Evolutionary conservation across 108 stramenopile species (phyloP), one percentile per base, ranked within the genome.

Genomic region (Stephanodiscus minutulus): DNA sequence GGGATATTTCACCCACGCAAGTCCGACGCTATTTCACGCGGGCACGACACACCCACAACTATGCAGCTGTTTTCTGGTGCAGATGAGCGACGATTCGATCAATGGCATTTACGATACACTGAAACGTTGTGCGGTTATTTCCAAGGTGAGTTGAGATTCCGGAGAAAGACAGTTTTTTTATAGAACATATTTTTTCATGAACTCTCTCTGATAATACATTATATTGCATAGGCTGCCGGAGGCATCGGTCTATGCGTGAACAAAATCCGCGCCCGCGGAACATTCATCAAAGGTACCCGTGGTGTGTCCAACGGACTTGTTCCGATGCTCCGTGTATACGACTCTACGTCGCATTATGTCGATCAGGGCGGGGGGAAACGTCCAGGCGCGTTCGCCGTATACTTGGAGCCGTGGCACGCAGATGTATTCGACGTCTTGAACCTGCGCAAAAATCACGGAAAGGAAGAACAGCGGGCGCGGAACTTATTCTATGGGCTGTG

Each of bases 291-390:
- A 57, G 98, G 98, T 15, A 96, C 98, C 8, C 88, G 96, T 60
- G 98, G 98, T 13, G 84, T 84, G 3, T 95, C 95, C 13, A 98
- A 97, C 77, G 98, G 98, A 7, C 77, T 99, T 46, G 96, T 99
- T n/a, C 98, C 98, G 17, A 98, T 99, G 97, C 89, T 99, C n/a
- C 90, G 97, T 12, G 97, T 99, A 7, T 99, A 91, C 67, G 97
- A 99, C 84, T 92, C 91, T 31, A 99, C 97, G 25, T 92, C 95
- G 11, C 85, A 97, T 39, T 98, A 98, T 69, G 98, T 99, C 8
- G 94, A 99, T 77, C 98, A 98, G 70, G 98, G 97, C 5, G 98
- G 98, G 10, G 98, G 98, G 20, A 98, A 97, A 73, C 81, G 98
- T 47, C 96, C 96, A 20, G 98, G 98, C 7, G 95, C 97, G 31